Percentiles rank a stretch among this genome's conserved stretches.
These are phyloP conservation scores for bread wheat (Triticum aestivum) DNA, from an alignment of 176 grass and related monocot genomes.

Conservation along the genomic window DNA sequence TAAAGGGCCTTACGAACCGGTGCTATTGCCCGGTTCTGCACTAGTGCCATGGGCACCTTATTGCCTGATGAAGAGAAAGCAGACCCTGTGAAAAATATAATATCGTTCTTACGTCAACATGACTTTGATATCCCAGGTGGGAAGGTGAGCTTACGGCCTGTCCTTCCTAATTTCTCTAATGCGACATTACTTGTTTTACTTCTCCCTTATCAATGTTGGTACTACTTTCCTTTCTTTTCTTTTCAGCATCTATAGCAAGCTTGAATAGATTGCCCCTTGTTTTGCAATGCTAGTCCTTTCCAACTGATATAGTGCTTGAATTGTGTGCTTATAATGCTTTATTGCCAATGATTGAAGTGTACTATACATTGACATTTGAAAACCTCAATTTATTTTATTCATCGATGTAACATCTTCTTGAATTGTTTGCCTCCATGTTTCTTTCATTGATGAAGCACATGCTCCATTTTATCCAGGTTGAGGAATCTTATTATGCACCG, in stretches of 20 bases:
- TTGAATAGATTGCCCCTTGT: not conserved
- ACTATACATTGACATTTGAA: not conserved
- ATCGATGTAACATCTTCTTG: not conserved
- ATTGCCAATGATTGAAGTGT: no score
- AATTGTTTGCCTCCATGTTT: not conserved
- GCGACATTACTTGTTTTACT: not conserved
- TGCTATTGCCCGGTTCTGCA: no score
- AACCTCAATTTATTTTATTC: not conserved
- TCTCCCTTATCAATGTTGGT: not conserved
- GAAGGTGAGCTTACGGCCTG: not conserved
- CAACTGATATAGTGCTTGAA: not conserved
- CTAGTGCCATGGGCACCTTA: not conserved
- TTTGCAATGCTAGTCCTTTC: not conserved
- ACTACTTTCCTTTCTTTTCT: not conserved
- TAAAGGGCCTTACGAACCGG: no score
- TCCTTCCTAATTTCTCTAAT: not conserved
- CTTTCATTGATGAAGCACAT: not conserved
- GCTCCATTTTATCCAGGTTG: slow-evolving; percentile 9
- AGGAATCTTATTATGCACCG: not conserved
- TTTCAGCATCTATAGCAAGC: not conserved
- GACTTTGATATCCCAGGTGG: not conserved
- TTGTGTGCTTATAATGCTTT: not conserved
- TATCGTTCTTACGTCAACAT: not conserved
- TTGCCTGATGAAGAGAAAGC: not conserved
- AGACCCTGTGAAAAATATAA: not conserved